Evolutionary conservation across 2,329 filamentous ascomycete genomes (phyloP), one percentile per base, ranked within the genome.

Genomic region (Colletotrichum limetticola): DNA sequence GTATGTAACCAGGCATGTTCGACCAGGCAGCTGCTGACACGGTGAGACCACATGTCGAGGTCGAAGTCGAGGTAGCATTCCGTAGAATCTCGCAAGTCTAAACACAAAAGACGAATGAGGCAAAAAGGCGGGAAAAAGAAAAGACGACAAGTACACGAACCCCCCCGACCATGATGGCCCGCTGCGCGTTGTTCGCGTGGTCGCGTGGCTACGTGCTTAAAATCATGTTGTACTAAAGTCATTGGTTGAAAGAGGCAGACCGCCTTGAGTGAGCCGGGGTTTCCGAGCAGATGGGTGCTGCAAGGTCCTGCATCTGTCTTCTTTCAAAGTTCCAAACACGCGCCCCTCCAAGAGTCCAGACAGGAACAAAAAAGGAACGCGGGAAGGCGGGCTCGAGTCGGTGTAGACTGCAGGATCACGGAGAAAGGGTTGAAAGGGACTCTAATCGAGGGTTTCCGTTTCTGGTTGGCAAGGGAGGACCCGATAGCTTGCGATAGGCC

Each of bases 271-370:
- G 60, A 60, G 55, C 71, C 66, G 71, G 66, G 66, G 66, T 61
- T 64, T 26, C 66, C 71, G 71, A 70, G 60, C 55, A 56, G 71
- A 70, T 42, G 56, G 42, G 61, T 59, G 66, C 55, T 64, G 66
- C 53, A 57, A 35, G 65, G 65, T 19, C 56, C 24, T 22, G 24
- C 28, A 49, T 24, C 22, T 63, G 61, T 14, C 60, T 56, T 32
- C 42, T 72, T 37, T 52, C 28, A 55, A 63, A 26, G 42, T 53
- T 22, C 46, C 46, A 9, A 49, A 49, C 42, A 19, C 19, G 42
- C 19, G 37, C 42, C 42, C 42, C 42, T n/a, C 42, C 11, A 35
- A 35, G 32, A 35, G 32, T 35, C 32, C 19, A 49, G 42, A 49
- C 42, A 49, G 42, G 42, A 49, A 53, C 49, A 63, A 59, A 59